Conservation (phyloP, 2,329 filamentous ascomycete genomes). For the Paracoccidioides brasiliensis region DNA sequence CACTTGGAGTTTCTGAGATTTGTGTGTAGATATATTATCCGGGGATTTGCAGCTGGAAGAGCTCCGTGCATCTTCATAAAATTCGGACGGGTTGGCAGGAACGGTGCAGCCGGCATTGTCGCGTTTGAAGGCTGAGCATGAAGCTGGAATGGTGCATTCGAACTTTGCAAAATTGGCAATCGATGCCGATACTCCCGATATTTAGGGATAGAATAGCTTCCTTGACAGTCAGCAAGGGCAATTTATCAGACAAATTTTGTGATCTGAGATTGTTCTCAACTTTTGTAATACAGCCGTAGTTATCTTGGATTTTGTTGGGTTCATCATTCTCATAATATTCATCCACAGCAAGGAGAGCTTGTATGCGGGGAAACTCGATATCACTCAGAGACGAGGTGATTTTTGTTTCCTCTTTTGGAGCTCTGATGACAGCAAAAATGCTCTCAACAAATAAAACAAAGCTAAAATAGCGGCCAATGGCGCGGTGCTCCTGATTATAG, state of each 20-base stretch:
- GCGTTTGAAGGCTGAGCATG: constrained; percentile 47
- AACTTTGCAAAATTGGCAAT: not conserved
- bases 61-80: constrained; percentile 39
- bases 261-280: not conserved
- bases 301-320: too few relatives aligned
- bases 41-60: constrained; percentile 37
- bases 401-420: too few relatives aligned
- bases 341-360: too few relatives aligned
- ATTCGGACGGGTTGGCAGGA: constrained; percentile 38
- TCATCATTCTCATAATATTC: too few relatives aligned
- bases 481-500: not conserved
- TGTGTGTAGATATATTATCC: constrained; percentile 31
- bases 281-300: not conserved
- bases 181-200: not conserved
- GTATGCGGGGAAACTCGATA: too few relatives aligned
- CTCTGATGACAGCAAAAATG: not conserved
- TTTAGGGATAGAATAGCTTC: not conserved
- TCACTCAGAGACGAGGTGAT: too few relatives aligned
- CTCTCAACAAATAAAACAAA: not conserved
- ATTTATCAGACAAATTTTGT: not conserved
- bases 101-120: constrained; percentile 36
- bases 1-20: constrained; percentile 33
- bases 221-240: not conserved
- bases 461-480: not conserved
- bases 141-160: too few relatives aligned